Evolutionary conservation across 2,329 filamentous ascomycete species (phyloP), one percentile per base, ranked within the genome.

Genomic region (Fusarium xyrophilum): DNA sequence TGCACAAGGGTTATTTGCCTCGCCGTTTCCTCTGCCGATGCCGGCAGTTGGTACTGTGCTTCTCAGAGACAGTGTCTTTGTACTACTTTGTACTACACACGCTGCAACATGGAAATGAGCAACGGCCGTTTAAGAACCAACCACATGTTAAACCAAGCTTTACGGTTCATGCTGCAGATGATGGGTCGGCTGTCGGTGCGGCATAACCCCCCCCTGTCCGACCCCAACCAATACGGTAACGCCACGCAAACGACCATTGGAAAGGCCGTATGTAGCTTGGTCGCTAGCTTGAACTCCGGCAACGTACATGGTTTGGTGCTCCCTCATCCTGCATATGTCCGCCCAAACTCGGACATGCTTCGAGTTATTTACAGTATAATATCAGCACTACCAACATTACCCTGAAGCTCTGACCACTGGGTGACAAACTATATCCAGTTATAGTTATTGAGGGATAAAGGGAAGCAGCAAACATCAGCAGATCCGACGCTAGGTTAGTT

Each of bases 381-480:
- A 50, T 36, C 46, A 50, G 21, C 46, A 35, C 30, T 23, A 35
- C 30, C n/a, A 25, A 35, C 13, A 50, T 19, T 9, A 38, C n/a
- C 32, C 15, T 13, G 19, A 48, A 33, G 21, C 30, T n/a, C 17
- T 50, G 46, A 50, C 21, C 46, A 38, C 21, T 15, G 10, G 2
- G 21, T 36, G 46, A 27, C 21, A 36, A 35, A 50, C 9, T n/a
- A 50, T 30, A 25, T 50, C 32, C 46, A 50, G 46, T 50, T 50
- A 50, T 50, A 50, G 46, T 50, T 50, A 50, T 50, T 50, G 46
- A 50, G 46, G 46, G 46, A 32, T 50, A 50, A 47, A 38, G 6
- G 32, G 36, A 27, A 50, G 46, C 46, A 25, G 46, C 23, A 25
- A 50, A 50, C 46, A 38, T 47, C 28, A 32, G 44, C 44, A 47